A percentile compares a stretch with the other conserved stretches of the same genome.
These are phyloP conservation scores for Chaetomium sp. DNA, from an alignment of 2,329 filamentous ascomycete species.

Conservation along the genomic window DNA sequence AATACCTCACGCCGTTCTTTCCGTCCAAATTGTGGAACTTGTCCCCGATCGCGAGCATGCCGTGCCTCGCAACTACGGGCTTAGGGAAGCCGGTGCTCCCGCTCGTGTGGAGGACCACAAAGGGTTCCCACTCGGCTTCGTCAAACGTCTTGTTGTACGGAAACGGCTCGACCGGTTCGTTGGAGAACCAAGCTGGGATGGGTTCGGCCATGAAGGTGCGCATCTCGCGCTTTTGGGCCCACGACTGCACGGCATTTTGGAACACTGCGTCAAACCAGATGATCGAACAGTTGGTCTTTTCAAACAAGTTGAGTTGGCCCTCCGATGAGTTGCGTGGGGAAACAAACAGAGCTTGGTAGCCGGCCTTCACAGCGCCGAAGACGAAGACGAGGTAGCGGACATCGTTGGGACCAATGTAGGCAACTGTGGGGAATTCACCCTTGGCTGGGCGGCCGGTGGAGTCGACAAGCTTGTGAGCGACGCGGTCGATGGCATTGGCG, in stretches of 20 bases:
- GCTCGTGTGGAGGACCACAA: constrained; percentile 39
- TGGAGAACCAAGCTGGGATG: constrained; percentile 32
- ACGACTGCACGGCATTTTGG: constrained; percentile 30
- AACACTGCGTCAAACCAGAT: constrained; percentile 31
- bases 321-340: constrained; percentile 41
- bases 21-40: constrained; percentile 22
- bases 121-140: constrained; percentile 36
- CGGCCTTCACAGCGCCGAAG: constrained; percentile 28
- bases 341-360: constrained; percentile 36
- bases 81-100: constrained; percentile 43
- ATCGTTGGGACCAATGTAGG: constrained; percentile 39
- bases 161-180: constrained; percentile 29
- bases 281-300: constrained; percentile 37
- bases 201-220: constrained; percentile 30
- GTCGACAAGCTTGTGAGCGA: constrained; percentile 31
- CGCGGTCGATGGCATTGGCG: constrained; percentile 36
- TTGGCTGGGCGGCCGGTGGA: constrained; percentile 24
- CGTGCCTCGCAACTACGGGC: constrained; percentile 36
- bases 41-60: constrained; percentile 33
- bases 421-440: constrained; percentile 33
- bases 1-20: constrained; percentile 15
- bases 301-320: constrained; percentile 39
- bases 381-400: constrained; percentile 25
- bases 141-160: constrained; percentile 38
- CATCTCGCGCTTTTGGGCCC: constrained; percentile 35